Evolutionary conservation across 75 land plant species (phyloP).

Genomic region (Picea glauca): DNA sequence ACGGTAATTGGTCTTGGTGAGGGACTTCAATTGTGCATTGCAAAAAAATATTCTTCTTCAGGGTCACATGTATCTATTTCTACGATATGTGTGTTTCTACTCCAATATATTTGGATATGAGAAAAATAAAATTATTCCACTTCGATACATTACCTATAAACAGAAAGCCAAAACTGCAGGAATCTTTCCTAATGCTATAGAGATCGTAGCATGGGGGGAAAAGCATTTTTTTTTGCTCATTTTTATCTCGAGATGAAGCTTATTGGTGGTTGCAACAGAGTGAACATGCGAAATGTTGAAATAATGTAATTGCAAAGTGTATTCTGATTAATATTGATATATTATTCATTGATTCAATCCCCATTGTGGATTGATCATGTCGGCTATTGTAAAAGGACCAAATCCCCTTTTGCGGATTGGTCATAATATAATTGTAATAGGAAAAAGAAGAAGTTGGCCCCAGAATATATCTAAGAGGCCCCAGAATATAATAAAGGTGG

Average conservation of each 20-base stretch:
- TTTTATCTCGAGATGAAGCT: conserved; percentile 97
- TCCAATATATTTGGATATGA: conserved; percentile 98
- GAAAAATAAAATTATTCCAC: conserved; percentile 87
- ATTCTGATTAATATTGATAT: no score
- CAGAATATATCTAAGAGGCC: no score
- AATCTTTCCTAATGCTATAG: conserved; percentile 95
- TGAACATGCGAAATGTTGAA: no score
- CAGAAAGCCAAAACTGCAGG: conserved; percentile 90
- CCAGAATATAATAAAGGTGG: no score
- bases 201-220: conserved; percentile 76
- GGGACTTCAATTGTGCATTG: conserved; percentile 81
- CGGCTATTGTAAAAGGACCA: no score
- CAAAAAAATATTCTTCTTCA: conserved; percentile 84
- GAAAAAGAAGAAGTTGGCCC: no score
- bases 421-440: no score
- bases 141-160: conserved; percentile 72
- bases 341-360: no score
- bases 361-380: no score
- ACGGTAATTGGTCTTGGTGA: conserved; percentile 67
- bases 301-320: no score
- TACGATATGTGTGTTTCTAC: conserved; percentile 87
- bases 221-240: conserved; percentile 98
- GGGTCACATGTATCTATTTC: conserved; percentile 98
- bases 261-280: conserved; percentile 77
- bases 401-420: no score